Evolutionary conservation across 2,329 filamentous ascomycete species (phyloP), one percentile per base, ranked within the genome.

Genomic region (Aschersonia sp.): DNA sequence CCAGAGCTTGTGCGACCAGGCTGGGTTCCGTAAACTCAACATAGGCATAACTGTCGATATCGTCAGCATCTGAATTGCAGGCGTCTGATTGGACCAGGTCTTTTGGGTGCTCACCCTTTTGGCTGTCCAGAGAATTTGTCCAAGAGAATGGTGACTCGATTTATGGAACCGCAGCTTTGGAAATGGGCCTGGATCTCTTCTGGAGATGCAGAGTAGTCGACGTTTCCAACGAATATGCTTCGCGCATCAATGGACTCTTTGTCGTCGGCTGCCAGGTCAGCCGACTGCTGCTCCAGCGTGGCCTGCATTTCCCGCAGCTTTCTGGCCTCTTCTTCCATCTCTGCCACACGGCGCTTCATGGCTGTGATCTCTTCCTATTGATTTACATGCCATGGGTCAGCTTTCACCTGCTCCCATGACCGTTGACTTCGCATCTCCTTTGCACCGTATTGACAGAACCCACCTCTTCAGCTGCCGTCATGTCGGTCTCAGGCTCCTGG

Each of bases 81-180:
- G 22, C 22, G 22, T 22, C 22, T 22, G 22, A 22, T 22, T 22
- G 22, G 22, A 22, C 22, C 22, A 22, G 22, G 22, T 22, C 22
- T 22, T 22, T 22, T 22, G 22, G 22, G 22, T 22, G 22, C 37
- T 32, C 22, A 95, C 89, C 92, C 92, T 74, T 98, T 98, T n/a
- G 92, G 92, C 72, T 97, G 89, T 53, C 92, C 92, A 9, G 89
- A 95, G 62, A 95, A 97, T 72, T 98, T 98, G 71, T 98, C 92
- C 56, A 98, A 71, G 56, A 98, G 72, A 55, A 98, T 98, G 1
- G 92, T 98, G 50, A 98, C 92, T 51, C 92, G 84, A 67, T 98
- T 98, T 73, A 98, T 98, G 55, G 85, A 87, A 51, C 92, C 92
- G 59, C 88, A 94, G 72, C 83, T 94, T 72, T 95, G 88, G 70